Base-by-base conservation (phyloP, 2,329 filamentous ascomycete genomes). In the Torrubiellomyces zombiae region DNA sequence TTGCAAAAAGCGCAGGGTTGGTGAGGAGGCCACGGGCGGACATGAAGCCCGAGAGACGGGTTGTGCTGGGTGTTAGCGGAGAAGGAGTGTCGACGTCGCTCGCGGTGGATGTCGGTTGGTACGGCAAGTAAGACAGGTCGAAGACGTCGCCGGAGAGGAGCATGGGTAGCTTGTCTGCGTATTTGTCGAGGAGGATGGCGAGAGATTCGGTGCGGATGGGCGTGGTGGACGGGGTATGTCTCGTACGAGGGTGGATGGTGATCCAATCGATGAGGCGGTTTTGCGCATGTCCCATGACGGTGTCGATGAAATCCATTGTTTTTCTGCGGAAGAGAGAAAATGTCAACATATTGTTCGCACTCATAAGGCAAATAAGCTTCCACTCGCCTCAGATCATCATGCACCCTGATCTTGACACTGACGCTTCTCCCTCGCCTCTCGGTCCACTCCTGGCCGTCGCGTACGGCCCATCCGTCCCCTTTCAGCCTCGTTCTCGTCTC, bases 121-220 rank as follows among this genome's bases (percentile, higher is more conserved):
- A 58, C 9, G 62, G 62, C 14, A 69, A 48, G 8, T 55, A 38
- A 25, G 47, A 46, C 25, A 74, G 51, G 16, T 67, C 60, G 36
- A 75, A 77, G 12, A 76, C 63, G 36, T 79, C 74, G 10, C 75
- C 74, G n/a, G 75, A 78, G 3, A 74, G 61, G 6, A 79, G 51
- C 18, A 76, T 58, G 0, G 73, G 75, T 0, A 78, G 55, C n/a
- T 50, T 54, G 24, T 53, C 40, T 24, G 63, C 49, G 40, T 64
- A 63, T 33, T 56, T 60, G 9, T 56, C 48, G 3, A 61, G 63
- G 8, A 76, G 49, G 9, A 63, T 46, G 24, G 59, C 56, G 7
- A 79, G 63, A 0, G 72, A 66, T 20, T 69, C 67, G 18, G 69
- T 53, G 39, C 67, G 58, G 28, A 77, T 74, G 6, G 71, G 68